Evolutionary conservation across 345 rosid genomes (phyloP).

Genomic region (Cardamine chenopodiifolia): DNA sequence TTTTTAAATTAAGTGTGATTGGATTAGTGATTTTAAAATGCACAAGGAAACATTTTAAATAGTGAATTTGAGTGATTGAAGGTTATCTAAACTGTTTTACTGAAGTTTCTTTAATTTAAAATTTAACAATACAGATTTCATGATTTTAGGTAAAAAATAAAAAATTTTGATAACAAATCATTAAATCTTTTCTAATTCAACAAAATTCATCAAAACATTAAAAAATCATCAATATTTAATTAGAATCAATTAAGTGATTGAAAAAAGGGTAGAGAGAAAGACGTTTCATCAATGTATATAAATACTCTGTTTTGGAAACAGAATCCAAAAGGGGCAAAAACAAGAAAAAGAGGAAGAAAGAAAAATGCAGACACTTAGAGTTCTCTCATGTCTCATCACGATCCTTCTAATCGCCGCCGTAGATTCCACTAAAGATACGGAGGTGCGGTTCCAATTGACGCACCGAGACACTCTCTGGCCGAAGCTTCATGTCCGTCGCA

Average conservation of each 20-base stretch:
- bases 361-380: slow-evolving; percentile 24
- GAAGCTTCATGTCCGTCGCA: slow-evolving; percentile 12
- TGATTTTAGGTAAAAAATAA: not conserved
- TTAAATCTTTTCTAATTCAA: not conserved
- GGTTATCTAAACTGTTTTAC: too few relatives aligned
- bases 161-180: not conserved
- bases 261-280: slow-evolving; percentile 10
- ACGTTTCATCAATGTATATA: slow-evolving; percentile 20
- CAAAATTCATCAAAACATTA: not conserved
- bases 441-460: slow-evolving; percentile 16
- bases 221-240: not conserved
- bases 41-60: too few relatives aligned
- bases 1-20: too few relatives aligned
- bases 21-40: not conserved
- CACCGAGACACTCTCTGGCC: slow-evolving; percentile 31
- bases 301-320: slow-evolving; percentile 34
- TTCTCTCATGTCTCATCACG: slow-evolving; percentile 21
- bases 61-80: too few relatives aligned
- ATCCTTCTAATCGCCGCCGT: slow-evolving; percentile 24
- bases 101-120: too few relatives aligned
- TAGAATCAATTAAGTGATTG: not conserved
- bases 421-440: slow-evolving; percentile 11
- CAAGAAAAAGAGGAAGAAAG: slow-evolving; percentile 2
- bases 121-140: too few relatives aligned
- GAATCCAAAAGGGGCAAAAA: slow-evolving; percentile 24